phyloP scores from a whole-genome alignment of 345 rosid species.

The Combretum micranthum region DNA sequence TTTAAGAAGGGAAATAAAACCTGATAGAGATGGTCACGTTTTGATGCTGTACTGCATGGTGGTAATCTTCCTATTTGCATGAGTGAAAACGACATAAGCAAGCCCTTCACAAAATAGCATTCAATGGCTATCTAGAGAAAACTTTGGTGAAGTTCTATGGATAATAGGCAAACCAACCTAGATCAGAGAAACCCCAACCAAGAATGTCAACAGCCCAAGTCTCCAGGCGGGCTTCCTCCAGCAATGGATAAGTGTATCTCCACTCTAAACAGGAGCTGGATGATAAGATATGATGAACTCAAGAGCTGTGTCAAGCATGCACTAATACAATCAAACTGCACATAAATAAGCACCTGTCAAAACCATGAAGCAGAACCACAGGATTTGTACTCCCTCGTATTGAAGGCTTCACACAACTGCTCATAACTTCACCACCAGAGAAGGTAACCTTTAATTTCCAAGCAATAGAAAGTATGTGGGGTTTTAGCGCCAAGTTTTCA shows the following conservation, averaged over 20 bases:
- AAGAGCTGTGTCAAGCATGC: constrained; percentile 4
- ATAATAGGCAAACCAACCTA: constrained; percentile 35
- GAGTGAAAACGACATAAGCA: constrained; percentile 3
- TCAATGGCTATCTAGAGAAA: background rate
- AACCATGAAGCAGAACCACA: constrained; percentile 84
- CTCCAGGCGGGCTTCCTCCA: constrained; percentile 85
- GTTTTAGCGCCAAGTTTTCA: too few relatives aligned
- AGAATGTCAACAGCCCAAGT: constrained; percentile 91
- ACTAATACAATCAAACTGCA: background rate
- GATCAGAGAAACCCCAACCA: constrained; percentile 96
- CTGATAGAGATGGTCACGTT: constrained; percentile 78
- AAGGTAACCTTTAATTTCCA: constrained; percentile 46
- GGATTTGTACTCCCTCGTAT: constrained; percentile 40
- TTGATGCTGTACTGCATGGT: constrained; percentile 57
- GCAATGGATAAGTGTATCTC: constrained; percentile 77
- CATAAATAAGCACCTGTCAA: constrained; percentile 56
- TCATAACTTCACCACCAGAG: constrained; percentile 45
- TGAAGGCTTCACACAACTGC: constrained; percentile 75
- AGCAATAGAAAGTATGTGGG: too few relatives aligned
- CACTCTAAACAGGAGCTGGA: constrained; percentile 95
- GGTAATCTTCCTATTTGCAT: constrained; percentile 41
- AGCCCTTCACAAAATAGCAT: background rate
- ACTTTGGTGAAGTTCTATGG: background rate
- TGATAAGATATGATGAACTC: constrained; percentile 24
- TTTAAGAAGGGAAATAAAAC: constrained; percentile 24